A percentile compares a stretch with the other conserved stretches of the same genome.
Evolutionary conservation across 768 basidiomycete genomes (phyloP).

Genomic region (Lenzites betulinus): DNA sequence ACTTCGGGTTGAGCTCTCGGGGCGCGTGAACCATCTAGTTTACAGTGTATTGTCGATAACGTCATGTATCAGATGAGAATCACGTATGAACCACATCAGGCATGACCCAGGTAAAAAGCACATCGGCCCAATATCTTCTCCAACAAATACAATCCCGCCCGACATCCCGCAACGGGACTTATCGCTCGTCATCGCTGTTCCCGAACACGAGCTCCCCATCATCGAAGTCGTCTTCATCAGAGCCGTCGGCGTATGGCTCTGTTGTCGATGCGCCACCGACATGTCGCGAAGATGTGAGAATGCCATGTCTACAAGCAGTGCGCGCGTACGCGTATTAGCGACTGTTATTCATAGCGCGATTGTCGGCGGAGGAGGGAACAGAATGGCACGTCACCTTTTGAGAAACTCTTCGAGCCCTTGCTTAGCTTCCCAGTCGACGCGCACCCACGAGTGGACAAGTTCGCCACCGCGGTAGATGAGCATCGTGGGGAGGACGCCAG

Average conservation of each 20-base stretch:
- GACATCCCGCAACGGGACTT: not conserved
- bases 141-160: too few species aligned
- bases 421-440: conserved; percentile 82
- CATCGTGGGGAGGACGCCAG: conserved; percentile 78
- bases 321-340: not conserved
- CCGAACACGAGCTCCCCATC: conserved; percentile 36
- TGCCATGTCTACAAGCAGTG: conserved; percentile 37
- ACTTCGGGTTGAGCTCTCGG: too few species aligned
- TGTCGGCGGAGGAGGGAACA: not conserved
- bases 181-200: conserved; percentile 32
- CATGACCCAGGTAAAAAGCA: too few species aligned
- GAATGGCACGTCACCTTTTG: conserved; percentile 39
- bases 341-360: not conserved
- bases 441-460: conserved; percentile 86
- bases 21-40: too few species aligned
- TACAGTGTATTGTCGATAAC: too few species aligned
- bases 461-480: conserved; percentile 79
- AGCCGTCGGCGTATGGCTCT: conserved; percentile 40
- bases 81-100: too few species aligned
- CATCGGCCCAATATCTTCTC: too few species aligned
- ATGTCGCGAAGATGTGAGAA: conserved; percentile 39
- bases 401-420: conserved; percentile 72
- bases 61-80: too few species aligned
- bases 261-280: conserved; percentile 36
- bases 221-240: conserved; percentile 49